These are phyloP conservation scores for Nematocida displodere DNA, from an alignment of 371 early-diverging fungal genomes.

Conservation along the genomic window DNA sequence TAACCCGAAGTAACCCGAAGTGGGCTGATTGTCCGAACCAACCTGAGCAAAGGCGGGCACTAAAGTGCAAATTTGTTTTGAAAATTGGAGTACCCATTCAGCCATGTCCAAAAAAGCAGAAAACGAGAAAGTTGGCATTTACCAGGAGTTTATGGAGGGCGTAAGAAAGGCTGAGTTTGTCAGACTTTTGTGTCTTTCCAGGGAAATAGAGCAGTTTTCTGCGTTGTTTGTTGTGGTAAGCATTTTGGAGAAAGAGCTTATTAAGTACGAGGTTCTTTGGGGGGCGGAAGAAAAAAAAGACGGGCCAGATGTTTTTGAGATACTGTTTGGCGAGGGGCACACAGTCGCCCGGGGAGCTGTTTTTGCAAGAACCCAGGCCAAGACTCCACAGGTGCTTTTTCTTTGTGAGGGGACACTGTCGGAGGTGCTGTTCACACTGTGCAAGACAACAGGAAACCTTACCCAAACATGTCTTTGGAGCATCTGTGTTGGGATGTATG, in stretches of 20 bases:
- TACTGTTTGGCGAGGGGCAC: conserved; percentile 22
- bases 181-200: conserved; percentile 16
- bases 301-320: conserved; percentile 8
- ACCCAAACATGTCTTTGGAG: conserved; percentile 29
- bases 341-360: background rate
- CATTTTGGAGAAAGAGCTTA: conserved; percentile 36
- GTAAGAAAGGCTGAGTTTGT: conserved; percentile 32
- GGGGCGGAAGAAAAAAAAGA: background rate
- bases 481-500: conserved; percentile 37
- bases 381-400: background rate
- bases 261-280: conserved; percentile 52
- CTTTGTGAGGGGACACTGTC: conserved; percentile 1
- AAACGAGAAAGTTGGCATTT: background rate
- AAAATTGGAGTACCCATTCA: conserved; percentile 30
- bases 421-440: conserved; percentile 11
- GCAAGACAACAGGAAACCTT: conserved; percentile 30
- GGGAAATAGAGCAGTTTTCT: conserved; percentile 42
- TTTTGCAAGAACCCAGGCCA: background rate
- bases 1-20: no score
- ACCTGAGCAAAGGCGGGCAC: background rate
- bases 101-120: conserved; percentile 8
- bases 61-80: conserved; percentile 32
- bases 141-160: conserved; percentile 11
- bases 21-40: no score
- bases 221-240: conserved; percentile 13